Conservation (phyloP, 2,329 filamentous ascomycete genomes). For the Plenodomus lindquistii region DNA sequence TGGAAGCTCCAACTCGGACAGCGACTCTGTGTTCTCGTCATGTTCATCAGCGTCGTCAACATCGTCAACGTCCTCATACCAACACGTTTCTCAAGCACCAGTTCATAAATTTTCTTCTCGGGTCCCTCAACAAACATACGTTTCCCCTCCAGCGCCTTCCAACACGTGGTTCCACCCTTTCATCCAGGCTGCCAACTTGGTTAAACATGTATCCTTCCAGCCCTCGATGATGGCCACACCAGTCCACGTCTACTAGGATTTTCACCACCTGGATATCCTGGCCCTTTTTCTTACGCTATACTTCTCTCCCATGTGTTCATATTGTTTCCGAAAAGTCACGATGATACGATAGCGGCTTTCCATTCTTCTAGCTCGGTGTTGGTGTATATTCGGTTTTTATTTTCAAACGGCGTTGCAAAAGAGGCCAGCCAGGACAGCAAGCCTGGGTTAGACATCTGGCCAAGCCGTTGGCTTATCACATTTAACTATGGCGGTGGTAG, state of each 20-base stretch:
- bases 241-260: slow-evolving; percentile 42
- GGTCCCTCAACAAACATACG: slow-evolving; percentile 41
- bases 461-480: slow-evolving; percentile 27
- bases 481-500: slow-evolving; percentile 34
- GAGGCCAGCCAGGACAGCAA: slow-evolving; percentile 30
- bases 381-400: slow-evolving; percentile 13
- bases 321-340: slow-evolving; percentile 42
- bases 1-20: slow-evolving; percentile 46
- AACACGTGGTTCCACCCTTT: slow-evolving; percentile 48
- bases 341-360: slow-evolving; percentile 41
- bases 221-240: slow-evolving; percentile 42
- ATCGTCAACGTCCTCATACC: slow-evolving; percentile 43
- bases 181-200: slow-evolving; percentile 45
- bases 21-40: slow-evolving; percentile 46
- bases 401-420: slow-evolving; percentile 34
- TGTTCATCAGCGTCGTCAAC: slow-evolving; percentile 43
- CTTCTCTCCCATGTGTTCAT: slow-evolving; percentile 42
- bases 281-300: slow-evolving; percentile 22
- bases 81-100: slow-evolving; percentile 29
- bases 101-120: slow-evolving; percentile 34
- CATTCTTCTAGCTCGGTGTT: slow-evolving; percentile 36
- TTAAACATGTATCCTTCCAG: slow-evolving; percentile 48
- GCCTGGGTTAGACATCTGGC: slow-evolving; percentile 28
- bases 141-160: slow-evolving; percentile 37
- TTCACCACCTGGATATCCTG: slow-evolving; percentile 3